A percentile compares a stretch with the other conserved stretches of the same genome.
Evolutionary conservation across 129 eudicot genomes (phyloP).

Genomic region (Flaveria bidentis): DNA sequence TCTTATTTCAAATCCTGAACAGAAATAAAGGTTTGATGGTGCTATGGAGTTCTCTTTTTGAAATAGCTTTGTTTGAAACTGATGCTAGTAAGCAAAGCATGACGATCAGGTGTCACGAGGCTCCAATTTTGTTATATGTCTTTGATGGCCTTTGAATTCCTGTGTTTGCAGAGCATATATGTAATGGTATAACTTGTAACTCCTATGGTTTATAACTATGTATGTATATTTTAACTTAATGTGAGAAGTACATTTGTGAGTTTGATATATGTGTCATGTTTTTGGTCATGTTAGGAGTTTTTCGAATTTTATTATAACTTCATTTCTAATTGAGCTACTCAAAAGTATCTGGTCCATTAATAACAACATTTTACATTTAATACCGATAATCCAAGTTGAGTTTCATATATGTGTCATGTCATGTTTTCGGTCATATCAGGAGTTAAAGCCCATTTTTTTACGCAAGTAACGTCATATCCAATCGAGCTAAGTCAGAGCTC

Average conservation of each 20-base stretch:
- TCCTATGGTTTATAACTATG: conserved; percentile 12
- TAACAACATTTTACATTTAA: too few species aligned
- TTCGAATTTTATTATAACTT: too few species aligned
- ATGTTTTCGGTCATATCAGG: too few species aligned
- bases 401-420: too few species aligned
- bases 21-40: conserved; percentile 12
- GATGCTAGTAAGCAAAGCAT: conserved; percentile 14
- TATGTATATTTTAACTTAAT: background rate
- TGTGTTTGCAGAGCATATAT: conserved; percentile 10
- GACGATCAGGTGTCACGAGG: conserved; percentile 4
- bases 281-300: background rate
- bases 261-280: background rate
- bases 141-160: conserved; percentile 12
- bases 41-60: conserved; percentile 23
- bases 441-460: too few species aligned
- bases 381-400: too few species aligned
- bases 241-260: background rate
- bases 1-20: background rate
- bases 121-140: conserved; percentile 19
- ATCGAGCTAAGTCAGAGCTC: too few species aligned
- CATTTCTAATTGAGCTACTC: too few species aligned
- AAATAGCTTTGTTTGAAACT: conserved; percentile 2
- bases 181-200: conserved; percentile 19
- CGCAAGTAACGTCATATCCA: too few species aligned
- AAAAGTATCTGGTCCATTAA: too few species aligned